These are phyloP conservation scores for Amanita rimosa DNA, from an alignment of 768 basidiomycete species.

Conservation along the genomic window DNA sequence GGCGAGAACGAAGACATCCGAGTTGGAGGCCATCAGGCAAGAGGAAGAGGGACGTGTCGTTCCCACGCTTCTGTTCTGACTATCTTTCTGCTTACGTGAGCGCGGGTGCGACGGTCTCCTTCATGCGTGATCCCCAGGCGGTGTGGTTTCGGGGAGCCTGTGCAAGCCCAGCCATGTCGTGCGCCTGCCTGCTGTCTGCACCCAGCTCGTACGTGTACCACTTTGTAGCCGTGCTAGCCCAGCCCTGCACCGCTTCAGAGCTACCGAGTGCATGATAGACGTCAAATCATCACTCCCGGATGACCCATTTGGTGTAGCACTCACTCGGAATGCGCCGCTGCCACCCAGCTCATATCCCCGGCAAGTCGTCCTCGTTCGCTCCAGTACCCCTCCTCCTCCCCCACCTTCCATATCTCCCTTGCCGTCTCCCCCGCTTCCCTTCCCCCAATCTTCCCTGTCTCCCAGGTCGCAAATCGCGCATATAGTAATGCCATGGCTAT, in stretches of 20 bases:
- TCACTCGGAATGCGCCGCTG: constrained; percentile 54
- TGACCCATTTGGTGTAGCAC: constrained; percentile 11
- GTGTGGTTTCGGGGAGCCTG: constrained; percentile 27
- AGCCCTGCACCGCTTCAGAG: constrained; percentile 29
- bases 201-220: constrained; percentile 55
- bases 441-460: constrained; percentile 29
- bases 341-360: constrained; percentile 47
- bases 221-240: constrained; percentile 35
- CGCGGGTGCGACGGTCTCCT: constrained; percentile 24
- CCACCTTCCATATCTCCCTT: constrained; percentile 43
- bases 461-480: constrained; percentile 38
- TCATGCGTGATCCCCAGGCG: constrained; percentile 36
- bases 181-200: constrained; percentile 35
- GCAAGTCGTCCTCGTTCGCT: constrained; percentile 56
- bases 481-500: constrained; percentile 33
- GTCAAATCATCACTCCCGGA: neutral
- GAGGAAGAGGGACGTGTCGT: constrained; percentile 10
- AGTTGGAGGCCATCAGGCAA: constrained; percentile 45
- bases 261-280: constrained; percentile 19
- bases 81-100: neutral
- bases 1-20: constrained; percentile 63
- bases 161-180: constrained; percentile 24
- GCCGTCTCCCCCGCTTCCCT: constrained; percentile 35
- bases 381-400: constrained; percentile 53
- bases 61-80: neutral